phyloP scores from a whole-genome alignment of 768 basidiomycete species.

The Melanogaster broomeanus region DNA sequence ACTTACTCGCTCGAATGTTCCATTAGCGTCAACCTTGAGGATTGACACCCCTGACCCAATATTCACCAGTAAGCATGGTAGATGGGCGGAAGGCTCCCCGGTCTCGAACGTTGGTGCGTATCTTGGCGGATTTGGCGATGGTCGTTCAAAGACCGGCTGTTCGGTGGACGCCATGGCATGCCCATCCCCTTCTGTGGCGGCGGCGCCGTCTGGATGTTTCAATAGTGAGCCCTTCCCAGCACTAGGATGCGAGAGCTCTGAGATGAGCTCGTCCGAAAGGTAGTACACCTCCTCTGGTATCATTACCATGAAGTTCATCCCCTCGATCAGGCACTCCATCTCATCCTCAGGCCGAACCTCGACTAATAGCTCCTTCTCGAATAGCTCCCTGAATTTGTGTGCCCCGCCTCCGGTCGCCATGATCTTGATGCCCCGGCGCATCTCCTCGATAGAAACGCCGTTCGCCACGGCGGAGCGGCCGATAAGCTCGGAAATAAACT shows the following conservation, averaged over 20 bases:
- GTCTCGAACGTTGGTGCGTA: slow-evolving; percentile 88
- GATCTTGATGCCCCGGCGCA: slow-evolving; percentile 92
- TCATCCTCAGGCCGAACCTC: slow-evolving; percentile 93
- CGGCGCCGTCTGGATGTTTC: background rate
- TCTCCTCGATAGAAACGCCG: slow-evolving; percentile 83
- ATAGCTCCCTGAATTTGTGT: slow-evolving; percentile 87
- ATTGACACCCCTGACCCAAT: slow-evolving; percentile 98
- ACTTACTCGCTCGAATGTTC: slow-evolving; percentile 92
- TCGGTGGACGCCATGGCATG: slow-evolving; percentile 4
- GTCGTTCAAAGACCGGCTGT: slow-evolving; percentile 61
- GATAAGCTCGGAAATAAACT: slow-evolving; percentile 87
- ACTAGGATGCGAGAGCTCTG: slow-evolving; percentile 49
- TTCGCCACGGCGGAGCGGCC: slow-evolving; percentile 83
- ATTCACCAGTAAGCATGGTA: slow-evolving; percentile 96
- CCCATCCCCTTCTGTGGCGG: slow-evolving; percentile 4
- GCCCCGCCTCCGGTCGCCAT: slow-evolving; percentile 99
- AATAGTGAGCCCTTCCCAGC: slow-evolving; percentile 8
- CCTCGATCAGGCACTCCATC: slow-evolving; percentile 98
- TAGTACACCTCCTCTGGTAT: slow-evolving; percentile 98
- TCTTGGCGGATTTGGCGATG: slow-evolving; percentile 87
- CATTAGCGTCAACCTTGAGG: slow-evolving; percentile 96
- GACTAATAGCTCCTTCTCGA: slow-evolving; percentile 72
- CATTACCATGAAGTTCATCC: slow-evolving; percentile 92
- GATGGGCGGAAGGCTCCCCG: slow-evolving; percentile 76
- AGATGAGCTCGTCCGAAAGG: slow-evolving; percentile 97